Base-by-base conservation (phyloP, 768 basidiomycete species). In the Macrolepiota albuminosa region DNA sequence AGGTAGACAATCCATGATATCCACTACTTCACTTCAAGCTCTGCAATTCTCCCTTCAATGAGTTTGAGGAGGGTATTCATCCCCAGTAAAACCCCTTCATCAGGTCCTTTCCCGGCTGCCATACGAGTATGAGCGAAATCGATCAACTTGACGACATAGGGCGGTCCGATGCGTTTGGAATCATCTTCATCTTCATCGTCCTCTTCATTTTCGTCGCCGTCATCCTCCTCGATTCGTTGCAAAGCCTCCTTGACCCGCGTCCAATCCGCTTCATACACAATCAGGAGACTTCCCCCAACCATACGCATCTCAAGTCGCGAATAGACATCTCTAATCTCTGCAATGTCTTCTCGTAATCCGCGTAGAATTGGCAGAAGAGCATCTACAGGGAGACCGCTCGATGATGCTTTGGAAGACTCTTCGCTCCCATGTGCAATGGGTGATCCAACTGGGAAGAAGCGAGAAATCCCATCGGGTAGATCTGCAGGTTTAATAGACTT, bases 71-170 rank as follows among this genome's bases (percentile, higher is more conserved):
- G 70, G 0, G 87, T 94, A 54, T 85, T 75, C 59, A 98, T 64
- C 4, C 95, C 96, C 37, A 75, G 70, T 63, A 96, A 70, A 18
- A 95, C 85, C 0, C 96, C 89, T 42, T 81, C 72, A 69, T 98
- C 95, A 2, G 86, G 85, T 4, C 95, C 95, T 65, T 84, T 66
- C 0, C 89, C 92, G 0, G 84, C 81, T 7, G 73, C 78, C 13
- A 89, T 62, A 26, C 81, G 75, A 2, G 94, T 89, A 71, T 98
- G 96, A 7, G 95, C 95, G 70, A 99, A 98, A 75, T 99, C 96
- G 64, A 98, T 98, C 63, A 97, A 74, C 64, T 87, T 88, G 61
- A 97, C 78, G 14, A 79, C 76, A 62, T 82, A 88, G 36, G 84
- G 81, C 18, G 80, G 79, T 26, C 77, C 74, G 0, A 73, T 73